Evolutionary conservation across 305 asterid genomes (phyloP).

Genomic region (Fraxinus xanthoxyloides): DNA sequence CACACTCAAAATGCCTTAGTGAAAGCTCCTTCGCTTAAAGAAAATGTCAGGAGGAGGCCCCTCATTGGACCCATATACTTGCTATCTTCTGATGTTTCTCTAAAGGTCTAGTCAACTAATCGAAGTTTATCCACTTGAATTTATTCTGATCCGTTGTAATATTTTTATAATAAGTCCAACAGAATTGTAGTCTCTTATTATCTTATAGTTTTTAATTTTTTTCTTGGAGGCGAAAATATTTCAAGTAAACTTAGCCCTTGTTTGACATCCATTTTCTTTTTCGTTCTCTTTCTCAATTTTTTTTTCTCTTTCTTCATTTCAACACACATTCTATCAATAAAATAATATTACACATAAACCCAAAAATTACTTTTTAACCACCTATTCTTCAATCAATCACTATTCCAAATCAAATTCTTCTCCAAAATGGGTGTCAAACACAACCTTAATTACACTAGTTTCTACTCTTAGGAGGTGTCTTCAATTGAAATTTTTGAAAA

Average conservation of each 20-base stretch:
- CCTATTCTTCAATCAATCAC: too few species aligned
- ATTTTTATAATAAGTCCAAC: neutral
- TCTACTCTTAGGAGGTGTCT: neutral
- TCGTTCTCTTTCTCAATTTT: too few species aligned
- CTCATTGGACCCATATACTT: neutral
- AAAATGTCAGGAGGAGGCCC: neutral
- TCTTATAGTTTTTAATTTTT: neutral
- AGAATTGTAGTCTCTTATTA: neutral
- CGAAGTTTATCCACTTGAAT: neutral
- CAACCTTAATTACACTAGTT: neutral
- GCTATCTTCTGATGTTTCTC: neutral
- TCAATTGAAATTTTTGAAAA: too few species aligned
- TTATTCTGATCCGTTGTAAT: slow-evolving; percentile 1
- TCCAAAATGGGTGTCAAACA: too few species aligned
- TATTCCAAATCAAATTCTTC: too few species aligned
- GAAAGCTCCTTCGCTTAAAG: neutral
- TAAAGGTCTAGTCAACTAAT: neutral
- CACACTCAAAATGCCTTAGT: neutral
- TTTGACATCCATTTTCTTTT: too few species aligned
- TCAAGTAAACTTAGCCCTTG: neutral
- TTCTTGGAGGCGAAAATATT: neutral
- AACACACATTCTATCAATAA: too few species aligned
- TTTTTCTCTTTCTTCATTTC: too few species aligned
- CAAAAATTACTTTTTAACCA: too few species aligned
- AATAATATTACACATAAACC: too few species aligned